Base-by-base conservation (phyloP, 139 green algal genomes). In the Nannochloris sp. region DNA sequence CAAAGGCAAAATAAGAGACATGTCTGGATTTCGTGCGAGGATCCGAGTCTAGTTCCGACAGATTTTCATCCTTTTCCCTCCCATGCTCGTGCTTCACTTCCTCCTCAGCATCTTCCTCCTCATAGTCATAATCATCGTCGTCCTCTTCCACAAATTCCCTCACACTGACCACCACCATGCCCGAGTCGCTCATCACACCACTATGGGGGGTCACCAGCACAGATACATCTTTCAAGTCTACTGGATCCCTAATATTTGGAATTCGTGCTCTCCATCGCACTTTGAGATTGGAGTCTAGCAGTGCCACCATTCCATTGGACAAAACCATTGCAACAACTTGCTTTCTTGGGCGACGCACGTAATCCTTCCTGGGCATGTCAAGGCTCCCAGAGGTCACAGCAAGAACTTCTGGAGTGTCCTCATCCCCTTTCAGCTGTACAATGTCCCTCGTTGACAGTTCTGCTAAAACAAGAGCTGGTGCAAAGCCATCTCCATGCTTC, bases 211-310 rank as follows among this genome's bases (percentile, higher is more conserved):
- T 81, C 13, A 97, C 82, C 48, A 84, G 62, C 1, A 98, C 56
- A 1, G 86, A 84, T 23, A 95, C 81, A 78, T 94, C 87, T 6
- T 79, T 65, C 12, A 92, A 78, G n/a, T 49, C 61, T 25, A 79
- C 74, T 45, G 87, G 70, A 37, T 76, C 56, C 29, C 89, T 71
- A 37, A 82, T 60, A 29, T 79, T 60, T 30, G 67, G 56, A 46
- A 61, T 36, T 5, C 36, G 3, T 14, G 70, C 65, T 68, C 91
- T 72, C 92, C 93, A 98, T 75, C 91, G 29, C 33, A 90, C 65
- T 59, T 82, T 79, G 62, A 98, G 72, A 79, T 99, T 99, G 86
- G 97, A 91, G 73, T 99, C 94, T 23, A 91, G 92, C 59, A 77
- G 88, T 45, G 95, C 59, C 16, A 98, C 78, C 12, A 81, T 65